Evolutionary conservation across 495 filamentous ascomycete genomes (phyloP).

Genomic region (Penicillium lividum): DNA sequence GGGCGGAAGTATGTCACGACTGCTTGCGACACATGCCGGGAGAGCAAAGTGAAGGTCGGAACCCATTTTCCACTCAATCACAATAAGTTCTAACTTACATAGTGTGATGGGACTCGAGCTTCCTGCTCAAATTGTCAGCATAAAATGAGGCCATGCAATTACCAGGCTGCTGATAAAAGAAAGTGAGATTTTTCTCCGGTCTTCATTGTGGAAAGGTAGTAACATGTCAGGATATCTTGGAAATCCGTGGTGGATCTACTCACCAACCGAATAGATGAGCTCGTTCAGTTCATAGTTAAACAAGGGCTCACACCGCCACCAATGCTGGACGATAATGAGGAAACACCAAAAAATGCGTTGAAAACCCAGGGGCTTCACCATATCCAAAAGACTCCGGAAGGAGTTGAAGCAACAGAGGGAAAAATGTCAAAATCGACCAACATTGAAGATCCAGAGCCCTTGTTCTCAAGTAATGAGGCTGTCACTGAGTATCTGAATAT

Average conservation of each 20-base stretch:
- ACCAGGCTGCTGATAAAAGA: slow-evolving; percentile 8
- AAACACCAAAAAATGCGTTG: slow-evolving; percentile 9
- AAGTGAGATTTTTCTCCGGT: slow-evolving; percentile 5
- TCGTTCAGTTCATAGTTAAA: slow-evolving; percentile 9
- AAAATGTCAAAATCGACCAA: background rate
- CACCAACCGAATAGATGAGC: slow-evolving; percentile 10
- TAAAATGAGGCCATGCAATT: slow-evolving; percentile 15
- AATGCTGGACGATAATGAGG: slow-evolving; percentile 12
- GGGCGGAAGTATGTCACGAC: slow-evolving; percentile 16
- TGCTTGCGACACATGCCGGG: slow-evolving; percentile 14
- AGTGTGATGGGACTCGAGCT: slow-evolving; percentile 14
- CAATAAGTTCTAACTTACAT: background rate
- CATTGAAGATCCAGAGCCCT: no score
- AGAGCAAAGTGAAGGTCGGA: slow-evolving; percentile 19
- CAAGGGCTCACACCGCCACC: slow-evolving; percentile 8
- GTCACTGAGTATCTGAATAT: background rate
- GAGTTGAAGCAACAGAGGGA: slow-evolving; percentile 7
- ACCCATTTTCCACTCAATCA: slow-evolving; percentile 8
- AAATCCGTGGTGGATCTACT: slow-evolving; percentile 14
- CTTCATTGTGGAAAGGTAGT: no score
- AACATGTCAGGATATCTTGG: slow-evolving; percentile 8
- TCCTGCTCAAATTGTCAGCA: slow-evolving; percentile 13
- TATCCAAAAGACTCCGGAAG: slow-evolving; percentile 7
- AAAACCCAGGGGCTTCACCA: slow-evolving; percentile 6
- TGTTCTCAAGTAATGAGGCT: background rate